These are phyloP conservation scores for Xerophyta viscosa DNA, from an alignment of 106 monocot species.

Conservation along the genomic window DNA sequence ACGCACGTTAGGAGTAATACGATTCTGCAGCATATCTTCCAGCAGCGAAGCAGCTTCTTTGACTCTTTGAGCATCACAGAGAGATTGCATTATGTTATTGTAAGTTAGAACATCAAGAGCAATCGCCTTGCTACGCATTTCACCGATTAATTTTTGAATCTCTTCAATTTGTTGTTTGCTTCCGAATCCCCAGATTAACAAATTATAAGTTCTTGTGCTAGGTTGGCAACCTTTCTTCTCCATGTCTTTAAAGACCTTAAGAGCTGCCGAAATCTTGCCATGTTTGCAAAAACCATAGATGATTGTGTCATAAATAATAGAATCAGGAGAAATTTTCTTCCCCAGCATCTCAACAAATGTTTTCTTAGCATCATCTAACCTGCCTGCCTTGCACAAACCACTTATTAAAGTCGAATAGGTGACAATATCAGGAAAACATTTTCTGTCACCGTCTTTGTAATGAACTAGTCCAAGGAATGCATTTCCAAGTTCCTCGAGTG, in stretches of 20 bases:
- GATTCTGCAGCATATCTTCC: conserved; percentile 62
- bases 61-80: conserved; percentile 46
- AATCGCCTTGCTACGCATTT: conserved; percentile 66
- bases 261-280: conserved; percentile 67
- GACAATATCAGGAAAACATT: conserved; percentile 72
- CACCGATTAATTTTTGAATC: conserved; percentile 54
- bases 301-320: conserved; percentile 64
- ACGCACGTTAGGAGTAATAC: conserved; percentile 46
- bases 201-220: conserved; percentile 69
- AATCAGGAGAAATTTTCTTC: conserved; percentile 61
- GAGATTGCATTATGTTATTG: conserved; percentile 55
- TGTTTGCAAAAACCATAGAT: conserved; percentile 64
- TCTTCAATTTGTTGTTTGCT: conserved; percentile 35
- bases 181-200: conserved; percentile 65
- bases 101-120: conserved; percentile 49
- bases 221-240: conserved; percentile 62
- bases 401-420: conserved; percentile 77
- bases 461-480: conserved; percentile 57
- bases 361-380: conserved; percentile 82
- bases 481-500: conserved; percentile 68
- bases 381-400: conserved; percentile 62
- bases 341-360: conserved; percentile 69
- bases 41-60: conserved; percentile 56
- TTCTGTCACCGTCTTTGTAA: conserved; percentile 17
- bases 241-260: conserved; percentile 89